Evolutionary conservation across 345 rosid species (phyloP), one percentile per base, ranked within the genome.

Genomic region (Syzygium oleosum): DNA sequence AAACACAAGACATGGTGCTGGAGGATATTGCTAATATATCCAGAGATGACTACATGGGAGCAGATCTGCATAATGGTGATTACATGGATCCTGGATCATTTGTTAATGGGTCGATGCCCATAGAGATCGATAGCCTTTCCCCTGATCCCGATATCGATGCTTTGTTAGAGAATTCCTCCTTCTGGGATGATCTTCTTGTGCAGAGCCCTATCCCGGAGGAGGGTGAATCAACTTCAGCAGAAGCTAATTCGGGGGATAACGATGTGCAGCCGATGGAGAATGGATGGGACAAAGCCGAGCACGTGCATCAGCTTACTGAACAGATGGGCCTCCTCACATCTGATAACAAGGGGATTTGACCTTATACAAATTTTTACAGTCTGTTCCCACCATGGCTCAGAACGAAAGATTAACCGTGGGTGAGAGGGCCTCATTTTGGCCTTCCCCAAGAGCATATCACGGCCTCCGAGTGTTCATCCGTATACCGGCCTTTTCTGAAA

Each of bases 251-350:
- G 43, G 85, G 87, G 56, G 94, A 85, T 55, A 91, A 86, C 23
- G 93, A 90, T 86, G 85, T 84, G 84, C 91, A 89, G 91, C 84
- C 61, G 53, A 86, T 16, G 38, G 94, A 91, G 84, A 92, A 92
- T 52, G 92, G 90, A 86, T 93, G 96, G 96, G 92, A 90, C 87
- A 91, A 91, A 78, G 55, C 89, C 38, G 90, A 92, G 89, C 92
- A 91, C 88, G 85, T 97, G 96, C 94, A 95, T 91, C 91, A 94
- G 85, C 96, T 97, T 25, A 95, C 98, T 9, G 97, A 94, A 88
- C 96, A 95, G 91, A 95, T 98, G 99, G 96, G 93, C 84, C 98
- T 91, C 90, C 95, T 97, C 86, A 84, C 94, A 27, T 93, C 99
- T 34, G 94, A 94, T 16, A 88, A 88, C 88, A 85, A 92, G 84